A percentile compares a stretch with the other conserved stretches of the same genome.
phyloP scores from a whole-genome alignment of 495 filamentous ascomycete species.

The Penicillium desertorum region DNA sequence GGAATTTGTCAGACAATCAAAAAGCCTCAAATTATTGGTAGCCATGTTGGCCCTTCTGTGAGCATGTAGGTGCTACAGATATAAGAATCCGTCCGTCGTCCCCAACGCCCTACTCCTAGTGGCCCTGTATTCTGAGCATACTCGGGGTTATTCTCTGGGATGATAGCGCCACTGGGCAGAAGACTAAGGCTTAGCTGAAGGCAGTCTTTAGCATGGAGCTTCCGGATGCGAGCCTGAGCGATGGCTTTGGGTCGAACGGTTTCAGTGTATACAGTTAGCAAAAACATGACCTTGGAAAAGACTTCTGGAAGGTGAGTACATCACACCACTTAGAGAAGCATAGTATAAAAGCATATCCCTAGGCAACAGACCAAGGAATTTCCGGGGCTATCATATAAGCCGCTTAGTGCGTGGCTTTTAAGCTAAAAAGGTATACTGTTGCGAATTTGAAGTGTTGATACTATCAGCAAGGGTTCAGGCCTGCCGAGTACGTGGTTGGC shows the following conservation, averaged over 20 bases:
- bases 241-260: neutral
- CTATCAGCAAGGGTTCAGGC: neutral
- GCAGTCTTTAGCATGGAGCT: neutral
- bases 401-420: constrained; percentile 13
- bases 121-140: neutral
- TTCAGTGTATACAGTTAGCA: constrained; percentile 17
- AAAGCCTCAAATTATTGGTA: constrained; percentile 7
- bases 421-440: constrained; percentile 9
- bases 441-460: neutral
- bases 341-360: neutral
- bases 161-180: neutral
- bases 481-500: neutral
- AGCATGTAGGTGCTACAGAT: neutral
- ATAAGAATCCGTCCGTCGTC: neutral
- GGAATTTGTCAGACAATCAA: neutral
- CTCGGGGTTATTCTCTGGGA: neutral
- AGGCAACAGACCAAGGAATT: constrained; percentile 1
- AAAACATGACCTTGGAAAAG: constrained; percentile 7
- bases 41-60: neutral
- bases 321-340: constrained; percentile 1
- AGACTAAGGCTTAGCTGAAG: neutral
- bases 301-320: constrained; percentile 3
- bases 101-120: neutral
- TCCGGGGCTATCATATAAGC: constrained; percentile 5
- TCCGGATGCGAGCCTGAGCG: neutral